These are phyloP conservation scores for Hymenoscyphus fructigenus DNA, from an alignment of 2,329 filamentous ascomycete genomes.

Conservation along the genomic window DNA sequence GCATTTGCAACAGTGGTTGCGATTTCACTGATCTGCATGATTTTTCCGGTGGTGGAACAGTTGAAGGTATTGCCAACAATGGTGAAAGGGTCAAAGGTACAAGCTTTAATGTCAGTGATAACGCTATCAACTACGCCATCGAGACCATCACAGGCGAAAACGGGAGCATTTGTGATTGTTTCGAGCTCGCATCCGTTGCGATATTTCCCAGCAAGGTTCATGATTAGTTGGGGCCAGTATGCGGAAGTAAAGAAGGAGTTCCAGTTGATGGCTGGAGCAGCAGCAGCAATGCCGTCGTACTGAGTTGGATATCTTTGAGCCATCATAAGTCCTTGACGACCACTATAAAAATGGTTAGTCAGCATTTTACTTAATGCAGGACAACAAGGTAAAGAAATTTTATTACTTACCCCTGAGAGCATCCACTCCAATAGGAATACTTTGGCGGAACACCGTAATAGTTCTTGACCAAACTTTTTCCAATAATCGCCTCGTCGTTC, in stretches of 20 bases:
- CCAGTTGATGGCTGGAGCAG: conserved; percentile 40
- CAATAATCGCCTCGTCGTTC: conserved; percentile 27
- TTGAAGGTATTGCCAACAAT: conserved; percentile 16
- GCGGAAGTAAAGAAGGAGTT: conserved; percentile 7
- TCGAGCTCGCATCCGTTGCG: conserved; percentile 19
- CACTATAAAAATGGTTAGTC: conserved; percentile 21
- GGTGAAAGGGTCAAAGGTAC: conserved; percentile 19
- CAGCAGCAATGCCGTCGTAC: conserved; percentile 40
- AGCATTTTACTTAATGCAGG: too few species aligned
- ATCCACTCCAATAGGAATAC: conserved; percentile 41
- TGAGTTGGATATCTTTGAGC: conserved; percentile 40
- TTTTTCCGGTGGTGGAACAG: neutral
- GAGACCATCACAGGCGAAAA: conserved; percentile 19
- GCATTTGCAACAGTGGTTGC: conserved; percentile 11
- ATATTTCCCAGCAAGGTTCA: conserved; percentile 13
- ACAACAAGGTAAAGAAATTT: too few species aligned
- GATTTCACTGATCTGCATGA: conserved; percentile 1
- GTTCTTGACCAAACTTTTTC: conserved; percentile 35
- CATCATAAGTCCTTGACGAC: conserved; percentile 38
- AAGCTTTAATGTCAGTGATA: conserved; percentile 13
- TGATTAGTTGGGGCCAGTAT: conserved; percentile 19
- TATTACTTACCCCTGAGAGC: conserved; percentile 32
- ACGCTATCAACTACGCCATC: conserved; percentile 26
- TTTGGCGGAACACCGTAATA: conserved; percentile 38
- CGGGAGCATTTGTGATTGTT: conserved; percentile 16